phyloP scores from a whole-genome alignment of 2,329 filamentous ascomycete species.

The Hypoxylon sp. region DNA sequence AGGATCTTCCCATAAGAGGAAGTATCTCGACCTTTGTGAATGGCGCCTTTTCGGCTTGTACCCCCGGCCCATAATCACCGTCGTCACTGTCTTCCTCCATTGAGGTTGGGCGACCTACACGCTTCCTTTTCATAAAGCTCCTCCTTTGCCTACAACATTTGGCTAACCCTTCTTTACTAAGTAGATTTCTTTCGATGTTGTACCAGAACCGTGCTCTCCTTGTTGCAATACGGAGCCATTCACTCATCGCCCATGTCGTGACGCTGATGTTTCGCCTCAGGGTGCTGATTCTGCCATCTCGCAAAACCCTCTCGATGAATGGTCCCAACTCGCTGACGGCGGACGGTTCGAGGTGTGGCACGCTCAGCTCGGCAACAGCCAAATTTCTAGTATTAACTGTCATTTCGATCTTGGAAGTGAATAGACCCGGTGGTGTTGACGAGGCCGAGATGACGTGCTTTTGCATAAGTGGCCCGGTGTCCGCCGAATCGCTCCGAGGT shows the following conservation, averaged over 20 bases:
- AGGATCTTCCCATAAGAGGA: slow-evolving; percentile 65
- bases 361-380: slow-evolving; percentile 63
- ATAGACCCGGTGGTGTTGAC: slow-evolving; percentile 64
- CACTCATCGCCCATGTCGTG: slow-evolving; percentile 74
- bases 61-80: slow-evolving; percentile 30
- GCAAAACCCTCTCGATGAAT: slow-evolving; percentile 60
- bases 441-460: slow-evolving; percentile 67
- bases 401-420: slow-evolving; percentile 69
- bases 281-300: slow-evolving; percentile 55
- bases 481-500: slow-evolving; percentile 48
- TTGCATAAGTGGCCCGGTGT: slow-evolving; percentile 57
- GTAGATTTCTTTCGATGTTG: slow-evolving; percentile 62
- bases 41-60: slow-evolving; percentile 32
- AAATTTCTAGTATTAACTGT: slow-evolving; percentile 66
- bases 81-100: slow-evolving; percentile 42
- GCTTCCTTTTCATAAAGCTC: slow-evolving; percentile 42
- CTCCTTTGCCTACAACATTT: slow-evolving; percentile 50
- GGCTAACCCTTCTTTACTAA: slow-evolving; percentile 50
- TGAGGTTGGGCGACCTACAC: slow-evolving; percentile 36
- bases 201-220: slow-evolving; percentile 73
- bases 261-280: slow-evolving; percentile 69
- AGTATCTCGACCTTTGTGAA: slow-evolving; percentile 61
- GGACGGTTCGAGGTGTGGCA: slow-evolving; percentile 67
- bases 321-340: slow-evolving; percentile 69
- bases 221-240: slow-evolving; percentile 72